These are phyloP conservation scores for carrot (Daucus carota) DNA, from an alignment of 129 eudicot species.

Conservation along the genomic window DNA sequence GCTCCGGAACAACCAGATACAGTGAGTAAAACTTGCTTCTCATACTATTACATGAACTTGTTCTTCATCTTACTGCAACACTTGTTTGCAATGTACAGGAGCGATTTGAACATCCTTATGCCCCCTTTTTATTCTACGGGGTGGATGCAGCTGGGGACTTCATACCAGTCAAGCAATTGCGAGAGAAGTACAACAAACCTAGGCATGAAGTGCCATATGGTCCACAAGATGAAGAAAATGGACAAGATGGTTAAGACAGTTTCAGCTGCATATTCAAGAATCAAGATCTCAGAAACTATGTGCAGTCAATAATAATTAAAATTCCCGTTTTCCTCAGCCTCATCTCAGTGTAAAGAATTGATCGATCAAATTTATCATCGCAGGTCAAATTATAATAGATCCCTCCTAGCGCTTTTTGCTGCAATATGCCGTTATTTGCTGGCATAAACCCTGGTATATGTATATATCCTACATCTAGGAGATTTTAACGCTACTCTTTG, in stretches of 20 bases:
- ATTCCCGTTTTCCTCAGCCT: background rate
- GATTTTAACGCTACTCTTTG: no score
- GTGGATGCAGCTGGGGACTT: conserved; percentile 87
- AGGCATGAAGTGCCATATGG: conserved; percentile 79
- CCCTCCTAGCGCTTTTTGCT: background rate
- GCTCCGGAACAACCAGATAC: conserved; percentile 67
- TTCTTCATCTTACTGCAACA: background rate
- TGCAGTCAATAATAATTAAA: background rate
- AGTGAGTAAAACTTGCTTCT: conserved; percentile 35
- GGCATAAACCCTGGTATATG: background rate
- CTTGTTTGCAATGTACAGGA: conserved; percentile 29
- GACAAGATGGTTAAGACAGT: conserved; percentile 30
- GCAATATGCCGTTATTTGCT: background rate
- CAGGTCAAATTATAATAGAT: background rate
- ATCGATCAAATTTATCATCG: background rate
- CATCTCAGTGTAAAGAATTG: conserved; percentile 4
- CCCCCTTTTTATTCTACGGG: conserved; percentile 78
- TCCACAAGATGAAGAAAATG: conserved; percentile 44
- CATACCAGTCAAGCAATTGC: conserved; percentile 84
- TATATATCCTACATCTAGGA: no score
- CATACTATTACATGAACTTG: background rate
- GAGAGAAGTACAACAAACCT: conserved; percentile 81
- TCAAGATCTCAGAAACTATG: background rate
- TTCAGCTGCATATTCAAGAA: background rate
- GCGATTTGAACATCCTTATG: conserved; percentile 84